These are phyloP conservation scores for Candida sp. DNA, from an alignment of 1,139 yeast genomes.

Conservation along the genomic window DNA sequence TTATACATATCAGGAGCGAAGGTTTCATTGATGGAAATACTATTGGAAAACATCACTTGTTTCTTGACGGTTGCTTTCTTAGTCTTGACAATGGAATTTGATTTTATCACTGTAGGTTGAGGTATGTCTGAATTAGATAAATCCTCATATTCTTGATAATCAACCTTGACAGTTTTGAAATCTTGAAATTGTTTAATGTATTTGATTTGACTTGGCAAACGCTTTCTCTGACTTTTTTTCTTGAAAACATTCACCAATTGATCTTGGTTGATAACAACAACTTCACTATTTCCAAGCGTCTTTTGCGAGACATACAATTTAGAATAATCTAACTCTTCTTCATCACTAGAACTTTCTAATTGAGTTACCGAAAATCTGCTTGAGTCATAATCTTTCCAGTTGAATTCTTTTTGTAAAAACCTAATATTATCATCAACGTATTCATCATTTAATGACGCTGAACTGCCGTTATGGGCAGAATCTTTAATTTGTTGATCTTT, in stretches of 20 bases:
- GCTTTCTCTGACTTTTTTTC: conserved; percentile 25
- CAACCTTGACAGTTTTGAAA: conserved; percentile 29
- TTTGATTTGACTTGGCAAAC: conserved; percentile 36
- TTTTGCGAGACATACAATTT: not conserved
- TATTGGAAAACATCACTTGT: conserved; percentile 41
- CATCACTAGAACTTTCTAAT: conserved; percentile 6
- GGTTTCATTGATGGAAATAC: conserved; percentile 44
- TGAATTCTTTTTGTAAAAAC: conserved; percentile 28
- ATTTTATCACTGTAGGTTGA: not conserved
- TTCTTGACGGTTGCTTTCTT: conserved; percentile 8
- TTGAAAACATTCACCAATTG: conserved; percentile 27
- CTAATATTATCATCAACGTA: conserved; percentile 35
- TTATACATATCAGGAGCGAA: conserved; percentile 47
- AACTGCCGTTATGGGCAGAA: conserved; percentile 10
- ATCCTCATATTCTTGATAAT: conserved; percentile 30
- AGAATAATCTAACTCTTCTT: conserved; percentile 6
- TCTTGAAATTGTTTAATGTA: conserved; percentile 40
- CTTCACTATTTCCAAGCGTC: conserved; percentile 8
- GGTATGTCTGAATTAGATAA: conserved; percentile 5
- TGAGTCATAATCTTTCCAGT: conserved; percentile 24
- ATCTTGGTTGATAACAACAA: conserved; percentile 22
- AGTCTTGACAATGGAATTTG: not conserved
- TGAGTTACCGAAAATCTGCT: conserved; percentile 6
- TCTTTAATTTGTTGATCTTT: conserved; percentile 39
- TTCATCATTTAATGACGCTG: conserved; percentile 14